These are phyloP conservation scores for Carex sylvatica DNA, from an alignment of 202 grass and related monocot genomes.

Conservation along the genomic window DNA sequence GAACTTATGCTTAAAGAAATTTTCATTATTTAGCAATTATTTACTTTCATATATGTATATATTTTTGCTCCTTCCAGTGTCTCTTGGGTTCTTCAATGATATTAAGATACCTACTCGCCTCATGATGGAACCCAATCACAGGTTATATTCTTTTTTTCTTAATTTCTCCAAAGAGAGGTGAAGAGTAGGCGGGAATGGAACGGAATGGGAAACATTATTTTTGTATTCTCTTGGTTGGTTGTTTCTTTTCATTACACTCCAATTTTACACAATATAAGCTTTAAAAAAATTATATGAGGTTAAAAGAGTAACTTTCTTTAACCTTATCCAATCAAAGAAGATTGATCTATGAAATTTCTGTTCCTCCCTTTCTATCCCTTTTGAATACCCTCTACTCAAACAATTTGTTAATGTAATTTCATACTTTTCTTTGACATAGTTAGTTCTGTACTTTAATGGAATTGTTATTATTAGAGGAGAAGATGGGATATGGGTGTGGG, in stretches of 20 bases:
- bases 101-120: conserved; percentile 56
- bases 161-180: neutral
- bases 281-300: neutral
- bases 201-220: neutral
- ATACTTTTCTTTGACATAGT: conserved; percentile 18
- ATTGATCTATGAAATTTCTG: neutral
- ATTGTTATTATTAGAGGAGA: conserved; percentile 34
- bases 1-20: conserved; percentile 11
- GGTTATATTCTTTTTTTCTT: conserved; percentile 15
- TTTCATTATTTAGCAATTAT: conserved; percentile 24
- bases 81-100: conserved; percentile 91
- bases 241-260: neutral
- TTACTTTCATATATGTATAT: neutral
- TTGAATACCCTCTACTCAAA: neutral
- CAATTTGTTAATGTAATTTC: neutral
- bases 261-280: neutral
- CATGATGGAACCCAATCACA: conserved; percentile 37
- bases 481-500: conserved; percentile 78
- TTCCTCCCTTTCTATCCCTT: neutral
- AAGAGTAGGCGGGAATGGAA: neutral
- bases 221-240: neutral
- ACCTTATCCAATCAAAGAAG: neutral
- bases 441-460: conserved; percentile 5
- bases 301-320: neutral
- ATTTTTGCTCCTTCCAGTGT: conserved; percentile 51